phyloP scores from a whole-genome alignment of 2,329 filamentous ascomycete species.

The Ceratocystis huliohia region DNA sequence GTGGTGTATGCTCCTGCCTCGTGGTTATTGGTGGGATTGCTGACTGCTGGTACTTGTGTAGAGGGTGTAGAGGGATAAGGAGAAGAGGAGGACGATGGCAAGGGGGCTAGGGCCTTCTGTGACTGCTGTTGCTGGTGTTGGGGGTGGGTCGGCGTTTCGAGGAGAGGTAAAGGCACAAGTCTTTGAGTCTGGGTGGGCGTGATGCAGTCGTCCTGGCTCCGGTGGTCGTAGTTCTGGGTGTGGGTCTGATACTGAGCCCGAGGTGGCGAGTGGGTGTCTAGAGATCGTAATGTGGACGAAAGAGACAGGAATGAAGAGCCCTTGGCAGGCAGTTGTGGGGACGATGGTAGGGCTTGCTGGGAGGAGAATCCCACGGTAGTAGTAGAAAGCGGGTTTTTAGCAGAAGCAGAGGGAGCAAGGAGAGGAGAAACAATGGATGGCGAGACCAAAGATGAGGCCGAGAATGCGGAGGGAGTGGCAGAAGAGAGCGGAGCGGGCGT shows the following conservation, averaged over 20 bases:
- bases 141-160: not conserved
- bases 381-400: conserved; percentile 15
- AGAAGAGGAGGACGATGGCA: conserved; percentile 4
- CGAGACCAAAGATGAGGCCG: conserved; percentile 13
- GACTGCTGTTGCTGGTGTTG: conserved; percentile 5
- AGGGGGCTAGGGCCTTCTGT: not conserved
- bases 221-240: not conserved
- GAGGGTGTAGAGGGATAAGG: not conserved
- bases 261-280: conserved; percentile 6
- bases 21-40: conserved; percentile 7
- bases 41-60: not conserved
- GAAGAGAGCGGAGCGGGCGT: conserved; percentile 22
- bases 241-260: not conserved
- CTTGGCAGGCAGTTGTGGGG: conserved; percentile 9
- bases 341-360: conserved; percentile 13
- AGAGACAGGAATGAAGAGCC: conserved; percentile 12
- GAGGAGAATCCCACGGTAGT: conserved; percentile 17
- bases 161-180: not conserved
- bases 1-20: not conserved
- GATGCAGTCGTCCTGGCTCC: not conserved
- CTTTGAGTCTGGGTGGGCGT: not conserved
- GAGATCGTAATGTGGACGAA: conserved; percentile 14
- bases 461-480: conserved; percentile 20
- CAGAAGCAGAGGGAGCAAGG: conserved; percentile 4
- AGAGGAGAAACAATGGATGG: conserved; percentile 1